A percentile compares a stretch with the other conserved stretches of the same genome.
Conservation (phyloP, 352 stramenopile species). For the Halophytophthora batemanensis region DNA sequence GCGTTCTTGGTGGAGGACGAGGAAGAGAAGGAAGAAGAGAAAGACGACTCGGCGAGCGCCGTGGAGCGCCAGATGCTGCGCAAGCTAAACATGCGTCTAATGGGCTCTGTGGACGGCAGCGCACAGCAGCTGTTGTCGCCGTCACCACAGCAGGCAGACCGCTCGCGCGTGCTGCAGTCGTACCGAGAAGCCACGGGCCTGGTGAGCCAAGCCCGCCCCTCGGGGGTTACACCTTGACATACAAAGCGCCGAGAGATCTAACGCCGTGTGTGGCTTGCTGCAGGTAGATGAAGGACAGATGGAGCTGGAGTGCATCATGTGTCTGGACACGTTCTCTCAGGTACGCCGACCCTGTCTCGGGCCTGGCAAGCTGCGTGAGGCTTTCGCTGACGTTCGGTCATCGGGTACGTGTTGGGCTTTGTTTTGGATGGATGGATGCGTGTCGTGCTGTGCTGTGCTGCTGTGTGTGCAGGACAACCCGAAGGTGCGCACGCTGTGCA, state of each 20-base stretch:
- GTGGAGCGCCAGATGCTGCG: conserved; percentile 22
- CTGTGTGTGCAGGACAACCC: conserved; percentile 49
- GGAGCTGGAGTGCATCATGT: conserved; percentile 88
- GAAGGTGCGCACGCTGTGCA: conserved; percentile 83
- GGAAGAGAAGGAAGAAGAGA: conserved; percentile 21
- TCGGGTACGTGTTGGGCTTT: neutral
- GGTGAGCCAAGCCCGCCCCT: conserved; percentile 17
- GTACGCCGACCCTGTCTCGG: too few relatives aligned
- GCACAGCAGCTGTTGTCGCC: conserved; percentile 31
- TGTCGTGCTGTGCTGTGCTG: neutral
- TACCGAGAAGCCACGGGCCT: conserved; percentile 69
- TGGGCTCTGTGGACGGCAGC: conserved; percentile 22
- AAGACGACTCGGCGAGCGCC: too few relatives aligned
- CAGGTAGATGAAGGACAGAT: conserved; percentile 56
- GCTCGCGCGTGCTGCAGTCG: conserved; percentile 43
- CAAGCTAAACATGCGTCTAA: conserved; percentile 18
- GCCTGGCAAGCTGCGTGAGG: too few relatives aligned
- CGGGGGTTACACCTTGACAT: neutral
- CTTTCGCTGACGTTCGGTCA: neutral
- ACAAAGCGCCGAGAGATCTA: neutral
- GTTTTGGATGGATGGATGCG: neutral
- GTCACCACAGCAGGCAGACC: conserved; percentile 22
- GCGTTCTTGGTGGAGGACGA: conserved; percentile 6
- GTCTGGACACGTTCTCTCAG: conserved; percentile 65
- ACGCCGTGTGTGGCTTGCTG: neutral